These are phyloP conservation scores for Hymenoscyphus fructigenus DNA, from an alignment of 2,329 filamentous ascomycete genomes.

Conservation along the genomic window DNA sequence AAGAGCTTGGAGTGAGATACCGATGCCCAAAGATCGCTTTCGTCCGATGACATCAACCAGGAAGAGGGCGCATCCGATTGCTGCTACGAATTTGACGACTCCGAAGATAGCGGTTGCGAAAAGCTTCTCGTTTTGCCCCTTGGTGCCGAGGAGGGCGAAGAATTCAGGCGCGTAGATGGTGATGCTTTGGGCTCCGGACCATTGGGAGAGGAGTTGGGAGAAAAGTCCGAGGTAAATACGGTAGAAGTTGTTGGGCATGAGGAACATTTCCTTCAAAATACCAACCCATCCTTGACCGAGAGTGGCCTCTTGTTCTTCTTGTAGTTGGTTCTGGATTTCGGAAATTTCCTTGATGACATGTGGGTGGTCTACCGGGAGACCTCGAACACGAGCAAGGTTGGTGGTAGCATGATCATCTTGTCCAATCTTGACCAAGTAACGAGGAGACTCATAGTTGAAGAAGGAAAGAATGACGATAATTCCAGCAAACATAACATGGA, in stretches of 20 bases:
- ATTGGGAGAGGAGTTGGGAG: constrained; percentile 72
- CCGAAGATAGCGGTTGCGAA: constrained; percentile 76
- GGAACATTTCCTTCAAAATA: constrained; percentile 66
- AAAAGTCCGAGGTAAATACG: constrained; percentile 66
- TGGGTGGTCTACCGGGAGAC: constrained; percentile 57
- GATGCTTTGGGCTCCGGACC: constrained; percentile 71
- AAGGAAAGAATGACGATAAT: constrained; percentile 70
- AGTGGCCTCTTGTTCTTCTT: constrained; percentile 71
- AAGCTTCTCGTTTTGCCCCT: constrained; percentile 65
- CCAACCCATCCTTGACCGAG: constrained; percentile 64
- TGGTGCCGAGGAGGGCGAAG: constrained; percentile 70
- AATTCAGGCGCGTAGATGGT: constrained; percentile 75
- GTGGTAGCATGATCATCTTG: constrained; percentile 57
- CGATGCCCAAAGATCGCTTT: constrained; percentile 62
- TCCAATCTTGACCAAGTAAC: constrained; percentile 65
- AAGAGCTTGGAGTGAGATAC: constrained; percentile 59
- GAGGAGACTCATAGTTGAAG: constrained; percentile 67
- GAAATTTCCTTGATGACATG: constrained; percentile 62
- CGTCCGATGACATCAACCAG: constrained; percentile 77
- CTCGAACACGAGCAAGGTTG: constrained; percentile 57
- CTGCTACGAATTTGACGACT: constrained; percentile 68
- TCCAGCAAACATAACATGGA: constrained; percentile 76
- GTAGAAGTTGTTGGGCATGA: constrained; percentile 68
- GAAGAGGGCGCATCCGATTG: constrained; percentile 71
- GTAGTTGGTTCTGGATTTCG: constrained; percentile 63